A percentile compares a stretch with the other conserved stretches of the same genome.
Evolutionary conservation across 768 basidiomycete species (phyloP).

Genomic region (Phylloporus sp.): DNA sequence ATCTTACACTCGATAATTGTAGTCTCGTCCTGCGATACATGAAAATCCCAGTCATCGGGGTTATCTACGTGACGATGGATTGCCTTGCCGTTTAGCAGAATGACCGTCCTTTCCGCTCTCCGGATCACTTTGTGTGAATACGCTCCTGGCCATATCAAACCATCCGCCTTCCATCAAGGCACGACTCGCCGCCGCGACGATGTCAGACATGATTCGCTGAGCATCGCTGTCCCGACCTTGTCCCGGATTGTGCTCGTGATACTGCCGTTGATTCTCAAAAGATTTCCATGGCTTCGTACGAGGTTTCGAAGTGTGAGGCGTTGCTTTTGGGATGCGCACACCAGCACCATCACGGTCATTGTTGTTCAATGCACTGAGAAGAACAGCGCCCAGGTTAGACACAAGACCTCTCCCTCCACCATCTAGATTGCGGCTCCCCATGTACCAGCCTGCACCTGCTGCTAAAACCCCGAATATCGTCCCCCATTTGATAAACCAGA

Average conservation of each 20-base stretch:
- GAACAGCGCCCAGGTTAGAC: slow-evolving; percentile 36
- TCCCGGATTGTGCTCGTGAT: slow-evolving; percentile 24
- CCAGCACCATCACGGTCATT: slow-evolving; percentile 29
- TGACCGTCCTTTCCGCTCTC: slow-evolving; percentile 4
- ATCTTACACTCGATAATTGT: not conserved
- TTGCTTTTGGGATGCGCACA: slow-evolving; percentile 17
- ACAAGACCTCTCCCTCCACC: slow-evolving; percentile 32
- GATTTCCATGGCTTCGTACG: slow-evolving; percentile 60
- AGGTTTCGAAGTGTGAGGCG: slow-evolving; percentile 13
- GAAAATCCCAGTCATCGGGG: not conserved
- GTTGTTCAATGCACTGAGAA: slow-evolving; percentile 42
- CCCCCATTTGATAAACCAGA: slow-evolving; percentile 80
- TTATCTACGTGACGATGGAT: slow-evolving; percentile 17
- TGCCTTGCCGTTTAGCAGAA: slow-evolving; percentile 7
- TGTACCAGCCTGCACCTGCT: slow-evolving; percentile 52
- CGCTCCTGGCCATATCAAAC: slow-evolving; percentile 34
- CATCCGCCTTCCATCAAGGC: slow-evolving; percentile 33
- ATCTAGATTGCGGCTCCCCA: slow-evolving; percentile 37
- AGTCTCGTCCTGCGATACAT: not conserved
- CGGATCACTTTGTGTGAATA: slow-evolving; percentile 18
- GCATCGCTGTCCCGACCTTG: slow-evolving; percentile 33
- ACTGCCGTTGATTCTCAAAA: slow-evolving; percentile 59
- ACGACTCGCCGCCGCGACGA: slow-evolving; percentile 34
- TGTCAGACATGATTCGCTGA: slow-evolving; percentile 43
- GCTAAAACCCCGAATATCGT: slow-evolving; percentile 49